phyloP scores from a whole-genome alignment of 371 early-diverging fungal species.

The Mucor plumbeus region DNA sequence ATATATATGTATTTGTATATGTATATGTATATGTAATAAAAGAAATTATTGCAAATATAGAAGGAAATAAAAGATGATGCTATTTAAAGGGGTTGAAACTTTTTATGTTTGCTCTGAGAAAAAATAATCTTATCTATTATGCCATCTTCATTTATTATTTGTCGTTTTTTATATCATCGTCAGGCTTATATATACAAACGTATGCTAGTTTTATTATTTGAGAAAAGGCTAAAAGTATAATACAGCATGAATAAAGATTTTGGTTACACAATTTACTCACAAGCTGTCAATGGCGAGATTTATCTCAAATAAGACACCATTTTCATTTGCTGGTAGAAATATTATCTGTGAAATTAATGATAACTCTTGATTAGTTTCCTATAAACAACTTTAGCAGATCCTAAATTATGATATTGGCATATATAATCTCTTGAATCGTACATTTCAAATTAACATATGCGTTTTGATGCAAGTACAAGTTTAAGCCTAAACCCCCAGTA shows the following conservation, averaged over 20 bases:
- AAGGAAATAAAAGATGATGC: background rate
- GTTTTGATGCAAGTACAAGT: no score
- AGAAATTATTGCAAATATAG: background rate
- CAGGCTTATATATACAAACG: background rate
- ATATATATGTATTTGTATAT: background rate
- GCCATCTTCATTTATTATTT: background rate
- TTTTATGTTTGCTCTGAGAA: background rate
- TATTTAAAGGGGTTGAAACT: background rate
- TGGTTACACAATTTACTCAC: conserved; percentile 9
- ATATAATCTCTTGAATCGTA: no score
- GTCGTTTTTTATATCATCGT: background rate
- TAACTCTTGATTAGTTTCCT: no score
- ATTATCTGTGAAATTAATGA: no score
- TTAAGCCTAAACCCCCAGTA: no score
- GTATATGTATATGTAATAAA: no score
- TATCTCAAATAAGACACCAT: conserved; percentile 2
- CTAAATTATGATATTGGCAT: no score
- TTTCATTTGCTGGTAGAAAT: no score
- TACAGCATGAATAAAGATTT: background rate
- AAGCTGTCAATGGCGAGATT: conserved; percentile 24
- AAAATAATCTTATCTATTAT: background rate
- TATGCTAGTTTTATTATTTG: no score
- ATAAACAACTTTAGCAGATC: no score
- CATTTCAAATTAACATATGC: no score
- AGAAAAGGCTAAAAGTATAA: no score